These are phyloP conservation scores for Leonotis leonurus DNA, from an alignment of 257 asterid species.

Conservation along the genomic window DNA sequence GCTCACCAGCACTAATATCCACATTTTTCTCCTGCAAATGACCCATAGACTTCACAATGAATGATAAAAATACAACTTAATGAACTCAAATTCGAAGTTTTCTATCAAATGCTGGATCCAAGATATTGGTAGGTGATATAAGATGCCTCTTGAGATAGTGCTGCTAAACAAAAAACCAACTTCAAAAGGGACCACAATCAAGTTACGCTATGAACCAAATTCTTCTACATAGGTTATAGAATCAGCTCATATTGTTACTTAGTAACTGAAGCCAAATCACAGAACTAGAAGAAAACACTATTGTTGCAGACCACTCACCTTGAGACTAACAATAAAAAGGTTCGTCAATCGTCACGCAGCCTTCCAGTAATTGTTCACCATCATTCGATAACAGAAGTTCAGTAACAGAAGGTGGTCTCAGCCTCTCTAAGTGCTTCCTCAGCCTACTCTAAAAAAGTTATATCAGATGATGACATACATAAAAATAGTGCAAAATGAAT, in stretches of 20 bases:
- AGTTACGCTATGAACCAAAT: neutral
- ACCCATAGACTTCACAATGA: neutral
- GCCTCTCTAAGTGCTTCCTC: constrained; percentile 77
- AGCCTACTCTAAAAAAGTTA: constrained; percentile 40
- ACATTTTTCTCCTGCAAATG: constrained; percentile 40
- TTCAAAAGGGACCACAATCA: neutral
- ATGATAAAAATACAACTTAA: neutral
- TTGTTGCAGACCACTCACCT: constrained; percentile 35
- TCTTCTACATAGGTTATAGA: neutral
- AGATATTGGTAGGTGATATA: neutral
- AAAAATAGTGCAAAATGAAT: neutral
- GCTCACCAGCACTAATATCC: constrained; percentile 15
- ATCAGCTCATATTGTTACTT: neutral
- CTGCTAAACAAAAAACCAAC: neutral
- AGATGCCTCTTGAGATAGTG: neutral
- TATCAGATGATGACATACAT: constrained; percentile 16
- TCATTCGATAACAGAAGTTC: constrained; percentile 80
- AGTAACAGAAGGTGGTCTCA: constrained; percentile 72
- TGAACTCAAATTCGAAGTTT: neutral
- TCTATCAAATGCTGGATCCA: neutral
- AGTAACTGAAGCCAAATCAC: neutral
- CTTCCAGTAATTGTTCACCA: constrained; percentile 81
- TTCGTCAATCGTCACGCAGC: constrained; percentile 78
- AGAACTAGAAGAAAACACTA: neutral
- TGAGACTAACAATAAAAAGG: constrained; percentile 60